Base-by-base conservation (phyloP, 2,329 filamentous ascomycete genomes). In the Shiraia bambusicola region DNA sequence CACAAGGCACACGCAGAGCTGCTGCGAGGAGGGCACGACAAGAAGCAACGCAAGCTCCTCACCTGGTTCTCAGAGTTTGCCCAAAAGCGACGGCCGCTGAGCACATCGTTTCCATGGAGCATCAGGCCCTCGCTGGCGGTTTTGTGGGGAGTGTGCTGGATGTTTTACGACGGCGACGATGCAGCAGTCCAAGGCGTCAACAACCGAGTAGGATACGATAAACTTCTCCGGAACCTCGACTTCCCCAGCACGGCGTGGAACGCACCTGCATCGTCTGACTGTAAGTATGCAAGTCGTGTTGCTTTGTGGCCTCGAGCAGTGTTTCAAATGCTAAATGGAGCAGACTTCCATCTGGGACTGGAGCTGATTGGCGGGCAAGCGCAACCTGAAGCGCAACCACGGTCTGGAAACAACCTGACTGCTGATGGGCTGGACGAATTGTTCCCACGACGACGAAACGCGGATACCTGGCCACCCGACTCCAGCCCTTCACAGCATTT, bases 61-160 rank as follows among this genome's bases (percentile, higher is more conserved):
- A 50, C 37, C 25, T 71, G 68, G 67, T 72, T 73, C 44, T 56
- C 64, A 4, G 70, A 73, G 49, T 73, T 67, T 49, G 63, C 65
- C 2, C 59, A 67, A 49, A 64, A 68, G 49, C 63, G 61, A 28
- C 60, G 62, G 19, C 69, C 67, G 11, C 54, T 71, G 15, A 70
- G 64, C 43, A 70, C 69, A 13, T 55, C 48, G 10, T 72, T 70
- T 55, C 71, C 70, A 42, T 74, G 70, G 71, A 71, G 69, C 12
- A 70, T 73, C 58, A 66, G 67, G 55, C 67, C 69, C 1, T 69
- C 67, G 28, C 60, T 73, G 34, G 64, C 70, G 11, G 69, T 73
- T 14, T 55, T 73, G 13, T 73, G 70, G 69, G 71, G 69, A 15
- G 69, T 73, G 4, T 73, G 70, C 45, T 69, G 66, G 66, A 69